Conservation (phyloP, 192 early-diverging fungal species). For the Backusella australiensis region DNA sequence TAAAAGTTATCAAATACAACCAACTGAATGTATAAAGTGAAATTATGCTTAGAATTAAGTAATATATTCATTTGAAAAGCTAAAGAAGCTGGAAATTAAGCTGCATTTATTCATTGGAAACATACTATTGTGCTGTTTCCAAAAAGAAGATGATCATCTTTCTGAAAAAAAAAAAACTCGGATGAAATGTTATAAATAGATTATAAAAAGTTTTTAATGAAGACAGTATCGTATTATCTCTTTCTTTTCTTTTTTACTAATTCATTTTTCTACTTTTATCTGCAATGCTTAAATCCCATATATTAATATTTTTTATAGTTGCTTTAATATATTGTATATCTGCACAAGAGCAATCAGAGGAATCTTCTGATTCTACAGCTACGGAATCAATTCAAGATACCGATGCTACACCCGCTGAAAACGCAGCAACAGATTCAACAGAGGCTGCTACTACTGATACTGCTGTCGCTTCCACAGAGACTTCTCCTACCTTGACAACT, state of each 20-base stretch:
- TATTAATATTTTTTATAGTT: background rate
- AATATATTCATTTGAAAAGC: background rate
- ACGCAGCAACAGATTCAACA: background rate
- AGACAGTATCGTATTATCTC: background rate
- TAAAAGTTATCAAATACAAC: background rate
- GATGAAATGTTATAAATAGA: background rate
- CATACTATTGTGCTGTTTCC: background rate
- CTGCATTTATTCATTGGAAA: background rate
- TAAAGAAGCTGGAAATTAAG: background rate
- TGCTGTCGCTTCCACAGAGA: background rate
- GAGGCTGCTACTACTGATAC: background rate
- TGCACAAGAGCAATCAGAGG: background rate
- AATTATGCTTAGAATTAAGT: background rate
- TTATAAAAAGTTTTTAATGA: background rate
- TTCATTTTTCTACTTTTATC: background rate
- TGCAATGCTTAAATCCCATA: background rate
- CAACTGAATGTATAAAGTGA: background rate
- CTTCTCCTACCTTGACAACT: constrained; percentile 2
- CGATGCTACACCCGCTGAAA: background rate
- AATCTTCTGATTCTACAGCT: background rate
- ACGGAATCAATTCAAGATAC: background rate
- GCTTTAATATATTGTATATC: background rate
- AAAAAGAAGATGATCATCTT: background rate
- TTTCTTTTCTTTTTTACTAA: background rate
- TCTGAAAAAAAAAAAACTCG: background rate